phyloP scores from a whole-genome alignment of 2,329 filamentous ascomycete species.

The Epichloe brachyelytri region DNA sequence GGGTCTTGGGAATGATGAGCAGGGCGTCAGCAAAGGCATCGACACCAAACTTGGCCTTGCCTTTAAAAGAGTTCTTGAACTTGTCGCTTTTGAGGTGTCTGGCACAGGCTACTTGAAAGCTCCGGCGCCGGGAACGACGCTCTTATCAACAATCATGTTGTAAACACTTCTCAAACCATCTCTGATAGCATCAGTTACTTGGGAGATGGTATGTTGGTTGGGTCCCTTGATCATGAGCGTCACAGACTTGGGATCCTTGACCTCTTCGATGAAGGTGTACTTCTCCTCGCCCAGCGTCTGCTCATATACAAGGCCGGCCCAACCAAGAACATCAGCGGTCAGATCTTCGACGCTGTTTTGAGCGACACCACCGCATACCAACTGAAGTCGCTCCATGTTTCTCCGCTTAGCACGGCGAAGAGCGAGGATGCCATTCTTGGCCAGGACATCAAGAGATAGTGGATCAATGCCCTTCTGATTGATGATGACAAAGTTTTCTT shows the following conservation, averaged over 20 bases:
- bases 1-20: slow-evolving; percentile 90
- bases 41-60: slow-evolving; percentile 94
- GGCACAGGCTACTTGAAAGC: slow-evolving; percentile 92
- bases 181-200: slow-evolving; percentile 91
- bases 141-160: slow-evolving; percentile 98
- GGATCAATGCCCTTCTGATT: slow-evolving; percentile 99
- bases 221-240: slow-evolving; percentile 96
- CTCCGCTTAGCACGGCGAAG: slow-evolving; percentile 89
- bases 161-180: slow-evolving; percentile 93
- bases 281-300: slow-evolving; percentile 97
- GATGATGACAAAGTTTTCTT: slow-evolving; percentile 96
- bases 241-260: slow-evolving; percentile 97
- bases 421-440: slow-evolving; percentile 96
- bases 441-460: slow-evolving; percentile 84
- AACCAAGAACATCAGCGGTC: slow-evolving; percentile 76
- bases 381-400: slow-evolving; percentile 97
- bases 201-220: slow-evolving; percentile 89
- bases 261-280: slow-evolving; percentile 96
- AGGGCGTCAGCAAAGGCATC: slow-evolving; percentile 90
- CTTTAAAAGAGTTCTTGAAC: slow-evolving; percentile 85
- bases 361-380: slow-evolving; percentile 79
- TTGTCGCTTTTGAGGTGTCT: slow-evolving; percentile 74
- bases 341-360: slow-evolving; percentile 97
- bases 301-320: slow-evolving; percentile 94
- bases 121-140: slow-evolving; percentile 85